These are phyloP conservation scores for Eimeria tenella DNA, from an alignment of 169 alveolate genomes.

Conservation along the genomic window DNA sequence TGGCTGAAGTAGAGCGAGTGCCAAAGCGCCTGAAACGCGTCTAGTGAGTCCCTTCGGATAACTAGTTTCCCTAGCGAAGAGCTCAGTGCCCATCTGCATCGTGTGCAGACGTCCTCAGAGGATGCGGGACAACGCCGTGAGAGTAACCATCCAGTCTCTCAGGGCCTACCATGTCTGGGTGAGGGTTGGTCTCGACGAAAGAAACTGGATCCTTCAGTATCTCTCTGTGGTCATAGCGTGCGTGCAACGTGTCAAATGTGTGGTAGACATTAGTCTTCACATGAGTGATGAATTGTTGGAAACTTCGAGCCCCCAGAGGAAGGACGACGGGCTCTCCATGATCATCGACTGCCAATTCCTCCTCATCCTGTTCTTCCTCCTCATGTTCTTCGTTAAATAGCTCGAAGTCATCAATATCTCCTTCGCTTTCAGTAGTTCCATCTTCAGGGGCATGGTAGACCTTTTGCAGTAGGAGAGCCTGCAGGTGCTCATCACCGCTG, in stretches of 20 bases:
- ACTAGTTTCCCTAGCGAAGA: neutral
- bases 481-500: slow-evolving; percentile 42
- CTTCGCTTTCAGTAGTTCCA: slow-evolving; percentile 35
- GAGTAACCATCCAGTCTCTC: slow-evolving; percentile 70
- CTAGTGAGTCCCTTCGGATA: too few species aligned
- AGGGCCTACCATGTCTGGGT: slow-evolving; percentile 65
- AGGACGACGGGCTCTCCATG: slow-evolving; percentile 37
- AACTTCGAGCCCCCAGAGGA: slow-evolving; percentile 60
- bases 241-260: slow-evolving; percentile 69
- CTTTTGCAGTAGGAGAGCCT: slow-evolving; percentile 49
- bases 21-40: too few species aligned
- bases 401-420: slow-evolving; percentile 50
- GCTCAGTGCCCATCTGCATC: slow-evolving; percentile 24
- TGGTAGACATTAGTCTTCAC: slow-evolving; percentile 67
- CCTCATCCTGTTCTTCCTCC: slow-evolving; percentile 43
- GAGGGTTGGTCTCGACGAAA: slow-evolving; percentile 50
- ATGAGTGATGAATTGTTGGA: slow-evolving; percentile 72
- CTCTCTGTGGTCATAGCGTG: slow-evolving; percentile 31
- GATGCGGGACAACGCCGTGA: slow-evolving; percentile 64
- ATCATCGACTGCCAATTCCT: slow-evolving; percentile 59
- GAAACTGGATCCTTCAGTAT: slow-evolving; percentile 64
- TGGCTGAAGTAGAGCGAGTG: neutral
- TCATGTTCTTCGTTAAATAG: slow-evolving; percentile 61
- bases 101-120: slow-evolving; percentile 30
- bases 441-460: slow-evolving; percentile 75